phyloP scores from a whole-genome alignment of 495 filamentous ascomycete genomes.

The Rostrohypoxylon terebratum region DNA sequence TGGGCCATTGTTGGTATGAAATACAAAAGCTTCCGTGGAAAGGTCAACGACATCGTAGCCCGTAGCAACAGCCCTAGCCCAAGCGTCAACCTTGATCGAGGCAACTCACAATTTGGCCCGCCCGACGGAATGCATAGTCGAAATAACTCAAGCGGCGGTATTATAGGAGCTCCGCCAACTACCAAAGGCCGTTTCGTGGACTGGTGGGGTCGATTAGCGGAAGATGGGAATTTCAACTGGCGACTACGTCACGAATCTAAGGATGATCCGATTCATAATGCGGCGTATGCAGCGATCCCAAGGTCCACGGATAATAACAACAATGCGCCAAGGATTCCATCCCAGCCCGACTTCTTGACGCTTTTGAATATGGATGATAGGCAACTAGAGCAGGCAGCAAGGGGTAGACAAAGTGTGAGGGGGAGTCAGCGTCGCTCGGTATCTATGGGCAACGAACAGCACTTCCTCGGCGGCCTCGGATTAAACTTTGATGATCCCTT shows the following conservation, averaged over 20 bases:
- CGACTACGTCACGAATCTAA: conserved; percentile 45
- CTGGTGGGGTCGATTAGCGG: conserved; percentile 57
- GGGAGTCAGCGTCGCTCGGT: conserved; percentile 44
- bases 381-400: conserved; percentile 18
- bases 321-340: conserved; percentile 39
- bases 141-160: conserved; percentile 47
- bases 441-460: conserved; percentile 46
- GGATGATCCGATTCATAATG: conserved; percentile 24
- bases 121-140: conserved; percentile 53
- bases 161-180: conserved; percentile 28
- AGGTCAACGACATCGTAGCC: conserved; percentile 53
- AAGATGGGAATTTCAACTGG: conserved; percentile 53
- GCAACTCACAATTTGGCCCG: conserved; percentile 64
- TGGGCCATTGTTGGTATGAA: conserved; percentile 53
- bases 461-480: conserved; percentile 56
- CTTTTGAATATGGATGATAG: conserved; percentile 53
- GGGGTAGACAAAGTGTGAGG: conserved; percentile 43
- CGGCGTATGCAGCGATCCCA: conserved; percentile 36
- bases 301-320: conserved; percentile 41
- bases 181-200: conserved; percentile 53
- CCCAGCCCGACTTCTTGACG: conserved; percentile 57
- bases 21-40: conserved; percentile 52
- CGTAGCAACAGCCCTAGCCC: conserved; percentile 53
- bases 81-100: conserved; percentile 62
- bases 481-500: conserved; percentile 59